Conservation (phyloP, 2,329 filamentous ascomycete species). For the Aspergillus pseudoterreus region DNA sequence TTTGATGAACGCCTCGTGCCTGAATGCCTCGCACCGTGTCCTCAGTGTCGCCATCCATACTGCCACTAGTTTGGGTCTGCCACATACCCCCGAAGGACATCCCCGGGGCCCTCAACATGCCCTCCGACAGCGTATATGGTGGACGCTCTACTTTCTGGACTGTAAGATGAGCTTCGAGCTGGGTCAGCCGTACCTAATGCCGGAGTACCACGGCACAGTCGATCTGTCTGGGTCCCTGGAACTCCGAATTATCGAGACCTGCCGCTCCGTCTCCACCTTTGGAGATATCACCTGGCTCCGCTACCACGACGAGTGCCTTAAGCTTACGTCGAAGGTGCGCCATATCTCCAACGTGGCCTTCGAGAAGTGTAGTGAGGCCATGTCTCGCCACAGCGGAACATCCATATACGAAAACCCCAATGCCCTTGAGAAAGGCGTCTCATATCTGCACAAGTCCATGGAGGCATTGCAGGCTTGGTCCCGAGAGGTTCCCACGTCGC, state of each 20-base stretch:
- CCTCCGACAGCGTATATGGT: conserved; percentile 52
- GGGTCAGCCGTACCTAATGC: conserved; percentile 42
- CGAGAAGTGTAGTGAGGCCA: conserved; percentile 22
- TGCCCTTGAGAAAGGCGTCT: background rate
- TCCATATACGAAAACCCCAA: conserved; percentile 14
- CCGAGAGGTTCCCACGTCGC: conserved; percentile 32
- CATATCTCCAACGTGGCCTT: conserved; percentile 36
- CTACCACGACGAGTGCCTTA: conserved; percentile 32
- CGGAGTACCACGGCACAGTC: conserved; percentile 34
- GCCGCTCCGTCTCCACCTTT: conserved; percentile 30
- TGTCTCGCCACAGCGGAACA: conserved; percentile 19
- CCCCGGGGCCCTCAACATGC: conserved; percentile 34
- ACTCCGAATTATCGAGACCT: conserved; percentile 15
- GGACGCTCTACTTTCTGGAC: conserved; percentile 50
- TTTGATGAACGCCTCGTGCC: background rate
- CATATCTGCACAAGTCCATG: conserved; percentile 26
- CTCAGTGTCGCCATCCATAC: conserved; percentile 14
- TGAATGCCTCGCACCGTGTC: background rate
- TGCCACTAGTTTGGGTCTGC: conserved; percentile 48
- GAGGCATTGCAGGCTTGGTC: conserved; percentile 27
- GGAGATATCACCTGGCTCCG: conserved; percentile 39
- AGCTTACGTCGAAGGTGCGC: conserved; percentile 31
- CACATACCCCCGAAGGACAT: conserved; percentile 41
- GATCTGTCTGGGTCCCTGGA: conserved; percentile 27
- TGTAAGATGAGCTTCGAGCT: conserved; percentile 46